Evolutionary conservation across 257 asterid genomes (phyloP).

Genomic region (Solanum pennellii): DNA sequence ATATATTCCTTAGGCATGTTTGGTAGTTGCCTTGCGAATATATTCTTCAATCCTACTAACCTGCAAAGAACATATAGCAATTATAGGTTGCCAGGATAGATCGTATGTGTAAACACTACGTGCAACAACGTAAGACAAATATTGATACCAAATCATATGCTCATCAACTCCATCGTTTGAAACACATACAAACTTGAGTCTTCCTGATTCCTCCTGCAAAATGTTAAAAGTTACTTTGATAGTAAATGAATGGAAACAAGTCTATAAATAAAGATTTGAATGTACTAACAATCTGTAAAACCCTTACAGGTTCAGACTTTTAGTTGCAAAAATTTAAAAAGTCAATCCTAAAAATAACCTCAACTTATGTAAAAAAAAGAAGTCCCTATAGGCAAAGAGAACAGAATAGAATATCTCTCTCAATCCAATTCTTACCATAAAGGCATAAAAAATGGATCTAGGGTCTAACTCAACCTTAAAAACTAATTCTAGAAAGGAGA

Average conservation of each 20-base stretch:
- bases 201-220: constrained; percentile 88
- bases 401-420: background rate
- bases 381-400: background rate
- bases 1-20: constrained; percentile 99
- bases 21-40: constrained; percentile 89
- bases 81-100: background rate
- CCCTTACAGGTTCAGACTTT: background rate
- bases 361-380: background rate
- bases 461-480: background rate
- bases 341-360: background rate
- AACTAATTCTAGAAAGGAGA: background rate
- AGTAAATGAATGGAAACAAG: background rate
- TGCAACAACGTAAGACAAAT: background rate
- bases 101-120: background rate
- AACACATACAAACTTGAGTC: constrained; percentile 70
- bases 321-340: background rate
- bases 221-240: background rate
- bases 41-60: constrained; percentile 94
- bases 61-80: constrained; percentile 25
- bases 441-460: background rate
- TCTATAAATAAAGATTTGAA: background rate
- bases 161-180: constrained; percentile 78
- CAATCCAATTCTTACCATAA: background rate
- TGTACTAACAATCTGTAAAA: background rate
- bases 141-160: constrained; percentile 85